Percentiles rank a stretch among this genome's conserved stretches.
These are phyloP conservation scores for Caryopteris hybrid DNA, from an alignment of 305 asterid species.

Conservation along the genomic window DNA sequence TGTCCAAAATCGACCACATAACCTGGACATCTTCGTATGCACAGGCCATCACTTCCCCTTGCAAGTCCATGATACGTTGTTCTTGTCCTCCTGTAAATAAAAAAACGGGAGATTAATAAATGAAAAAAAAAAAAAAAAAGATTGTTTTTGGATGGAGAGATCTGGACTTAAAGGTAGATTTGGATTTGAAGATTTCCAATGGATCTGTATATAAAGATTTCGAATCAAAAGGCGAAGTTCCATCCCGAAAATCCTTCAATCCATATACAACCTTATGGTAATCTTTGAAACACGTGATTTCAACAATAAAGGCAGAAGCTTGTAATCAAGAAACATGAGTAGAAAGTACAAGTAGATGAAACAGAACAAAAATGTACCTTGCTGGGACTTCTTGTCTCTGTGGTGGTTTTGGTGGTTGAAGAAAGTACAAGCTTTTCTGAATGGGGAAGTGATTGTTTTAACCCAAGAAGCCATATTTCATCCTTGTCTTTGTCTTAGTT, in stretches of 20 bases:
- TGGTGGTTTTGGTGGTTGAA: slow-evolving; percentile 43
- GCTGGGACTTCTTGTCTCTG: slow-evolving; percentile 50
- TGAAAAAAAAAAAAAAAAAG: not conserved
- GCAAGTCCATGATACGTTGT: slow-evolving; percentile 43
- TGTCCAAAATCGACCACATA: slow-evolving; percentile 84
- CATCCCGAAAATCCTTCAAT: not conserved
- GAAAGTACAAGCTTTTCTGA: slow-evolving; percentile 61
- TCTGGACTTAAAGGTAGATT: not conserved
- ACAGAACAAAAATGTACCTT: slow-evolving; percentile 25
- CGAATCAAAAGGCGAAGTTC: not conserved
- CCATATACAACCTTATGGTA: not conserved
- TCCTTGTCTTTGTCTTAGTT: not conserved
- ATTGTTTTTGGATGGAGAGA: not conserved
- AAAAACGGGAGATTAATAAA: too few relatives aligned
- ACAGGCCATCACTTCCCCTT: slow-evolving; percentile 81
- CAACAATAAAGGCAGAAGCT: too few relatives aligned
- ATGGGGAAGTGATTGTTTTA: slow-evolving; percentile 56
- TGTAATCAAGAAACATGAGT: too few relatives aligned
- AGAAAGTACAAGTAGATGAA: not conserved
- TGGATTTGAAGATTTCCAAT: too few relatives aligned
- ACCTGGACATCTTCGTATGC: slow-evolving; percentile 78
- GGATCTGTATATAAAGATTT: too few relatives aligned
- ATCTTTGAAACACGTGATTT: not conserved
- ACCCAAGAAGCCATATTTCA: slow-evolving; percentile 48
- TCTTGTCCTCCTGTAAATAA: slow-evolving; percentile 36